Conservation (phyloP, 139 green algal genomes). For the Klebsormidium nitens region DNA sequence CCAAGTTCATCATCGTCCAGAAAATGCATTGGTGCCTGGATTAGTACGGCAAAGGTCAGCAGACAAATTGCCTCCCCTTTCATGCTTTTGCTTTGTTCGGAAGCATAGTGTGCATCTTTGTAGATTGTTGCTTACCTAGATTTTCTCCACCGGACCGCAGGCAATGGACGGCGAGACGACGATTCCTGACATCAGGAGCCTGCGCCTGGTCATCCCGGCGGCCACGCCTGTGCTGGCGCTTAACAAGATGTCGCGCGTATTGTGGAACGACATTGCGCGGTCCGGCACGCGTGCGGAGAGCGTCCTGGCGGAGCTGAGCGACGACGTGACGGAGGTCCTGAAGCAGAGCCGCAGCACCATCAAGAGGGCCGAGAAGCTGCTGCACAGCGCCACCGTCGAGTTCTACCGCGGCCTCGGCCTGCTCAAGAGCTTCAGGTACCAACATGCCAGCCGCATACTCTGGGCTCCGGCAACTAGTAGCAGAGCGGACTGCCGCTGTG, state of each 20-base stretch:
- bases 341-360: background rate
- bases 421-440: slow-evolving; percentile 19
- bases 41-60: too few relatives aligned
- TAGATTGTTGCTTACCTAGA: too few relatives aligned
- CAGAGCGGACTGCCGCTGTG: too few relatives aligned
- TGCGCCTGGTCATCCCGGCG: background rate
- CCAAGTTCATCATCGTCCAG: too few relatives aligned
- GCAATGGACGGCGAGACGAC: too few relatives aligned
- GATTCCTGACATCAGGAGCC: background rate
- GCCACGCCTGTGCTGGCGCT: background rate
- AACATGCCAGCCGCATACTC: too few relatives aligned
- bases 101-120: too few relatives aligned
- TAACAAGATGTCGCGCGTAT: background rate
- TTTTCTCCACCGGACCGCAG: too few relatives aligned
- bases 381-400: slow-evolving; percentile 12
- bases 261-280: background rate
- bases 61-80: too few relatives aligned
- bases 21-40: too few relatives aligned
- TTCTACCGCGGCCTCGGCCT: slow-evolving; percentile 14
- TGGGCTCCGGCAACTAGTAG: too few relatives aligned
- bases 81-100: too few relatives aligned
- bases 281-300: background rate
- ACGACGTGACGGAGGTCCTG: background rate
- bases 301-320: background rate
- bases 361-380: slow-evolving; percentile 4